Conservation (phyloP, 441 rosid genomes). For the Pelargonium fulgidum region DNA sequence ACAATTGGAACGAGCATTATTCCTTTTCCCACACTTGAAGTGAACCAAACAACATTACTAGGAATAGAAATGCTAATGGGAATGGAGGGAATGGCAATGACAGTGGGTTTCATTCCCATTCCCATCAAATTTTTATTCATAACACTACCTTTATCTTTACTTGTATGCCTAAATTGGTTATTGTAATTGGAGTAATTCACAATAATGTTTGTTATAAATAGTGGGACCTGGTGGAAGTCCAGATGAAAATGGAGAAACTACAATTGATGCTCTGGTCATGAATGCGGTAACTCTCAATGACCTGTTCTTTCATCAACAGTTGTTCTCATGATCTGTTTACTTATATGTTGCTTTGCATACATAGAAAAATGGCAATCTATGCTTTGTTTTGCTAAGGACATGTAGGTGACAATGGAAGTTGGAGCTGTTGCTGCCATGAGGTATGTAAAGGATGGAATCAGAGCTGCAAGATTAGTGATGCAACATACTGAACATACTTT, state of each 20-base stretch:
- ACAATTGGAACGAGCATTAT: too few relatives aligned
- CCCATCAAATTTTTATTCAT: not conserved
- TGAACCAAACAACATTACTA: too few relatives aligned
- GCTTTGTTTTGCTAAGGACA: constrained; percentile 37
- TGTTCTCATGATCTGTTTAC: not conserved
- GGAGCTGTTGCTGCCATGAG: constrained; percentile 99
- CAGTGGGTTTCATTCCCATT: too few relatives aligned
- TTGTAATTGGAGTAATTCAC: not conserved
- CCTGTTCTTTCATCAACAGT: constrained; percentile 4
- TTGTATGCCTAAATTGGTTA: not conserved
- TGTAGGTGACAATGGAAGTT: constrained; percentile 91
- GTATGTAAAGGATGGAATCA: constrained; percentile 78
- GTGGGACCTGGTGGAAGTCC: constrained; percentile 89
- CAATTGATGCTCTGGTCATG: constrained; percentile 70
- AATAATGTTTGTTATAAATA: constrained; percentile 18
- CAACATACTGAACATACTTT: constrained; percentile 65
- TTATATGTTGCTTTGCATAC: not conserved
- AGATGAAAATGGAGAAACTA: constrained; percentile 81
- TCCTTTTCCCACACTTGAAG: too few relatives aligned
- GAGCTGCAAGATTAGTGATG: constrained; percentile 82
- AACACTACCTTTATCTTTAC: not conserved
- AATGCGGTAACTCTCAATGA: constrained; percentile 55
- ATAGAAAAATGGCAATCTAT: constrained; percentile 17
- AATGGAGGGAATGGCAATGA: too few relatives aligned
- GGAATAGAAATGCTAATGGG: too few relatives aligned